Evolutionary conservation across 1,284 basidiomycete genomes (phyloP).

Genomic region (Rhodotorula sp.): DNA sequence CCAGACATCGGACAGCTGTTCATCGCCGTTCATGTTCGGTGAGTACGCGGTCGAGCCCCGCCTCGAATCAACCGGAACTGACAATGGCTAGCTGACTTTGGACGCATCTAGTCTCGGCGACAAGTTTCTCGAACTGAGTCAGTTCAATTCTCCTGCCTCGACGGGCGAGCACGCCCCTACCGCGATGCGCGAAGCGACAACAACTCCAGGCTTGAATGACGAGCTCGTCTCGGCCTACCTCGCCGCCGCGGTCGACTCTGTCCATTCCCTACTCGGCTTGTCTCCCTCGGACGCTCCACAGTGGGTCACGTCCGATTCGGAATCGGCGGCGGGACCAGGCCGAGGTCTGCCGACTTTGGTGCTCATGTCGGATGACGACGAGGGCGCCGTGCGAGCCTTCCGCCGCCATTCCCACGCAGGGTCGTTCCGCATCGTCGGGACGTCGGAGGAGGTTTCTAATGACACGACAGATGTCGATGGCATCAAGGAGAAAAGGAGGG

Average conservation of each 20-base stretch:
- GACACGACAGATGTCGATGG: background rate
- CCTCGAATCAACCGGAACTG: background rate
- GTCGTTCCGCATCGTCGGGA: conserved; percentile 27
- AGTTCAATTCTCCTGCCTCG: conserved; percentile 24
- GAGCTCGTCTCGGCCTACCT: conserved; percentile 22
- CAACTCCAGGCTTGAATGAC: conserved; percentile 20
- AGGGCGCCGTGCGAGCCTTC: conserved; percentile 26
- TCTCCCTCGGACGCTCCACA: background rate
- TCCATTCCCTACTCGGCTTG: conserved; percentile 26
- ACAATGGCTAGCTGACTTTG: too few species aligned
- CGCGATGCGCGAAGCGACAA: too few species aligned
- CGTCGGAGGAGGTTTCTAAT: background rate
- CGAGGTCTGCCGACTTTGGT: conserved; percentile 16
- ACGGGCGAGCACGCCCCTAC: background rate
- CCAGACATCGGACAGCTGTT: conserved; percentile 14
- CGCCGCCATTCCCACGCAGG: conserved; percentile 7
- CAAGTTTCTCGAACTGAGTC: conserved; percentile 36
- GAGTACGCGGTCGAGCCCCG: background rate
- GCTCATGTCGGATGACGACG: conserved; percentile 39
- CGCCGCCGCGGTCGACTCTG: conserved; percentile 22
- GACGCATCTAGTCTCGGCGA: conserved; percentile 35
- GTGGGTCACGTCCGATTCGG: background rate
- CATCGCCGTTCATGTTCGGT: conserved; percentile 41
- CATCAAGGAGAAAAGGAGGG: background rate
- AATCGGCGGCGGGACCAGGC: background rate